Evolutionary conservation across 352 stramenopile genomes (phyloP).

Genomic region (Phytopythium kandeliae): DNA sequence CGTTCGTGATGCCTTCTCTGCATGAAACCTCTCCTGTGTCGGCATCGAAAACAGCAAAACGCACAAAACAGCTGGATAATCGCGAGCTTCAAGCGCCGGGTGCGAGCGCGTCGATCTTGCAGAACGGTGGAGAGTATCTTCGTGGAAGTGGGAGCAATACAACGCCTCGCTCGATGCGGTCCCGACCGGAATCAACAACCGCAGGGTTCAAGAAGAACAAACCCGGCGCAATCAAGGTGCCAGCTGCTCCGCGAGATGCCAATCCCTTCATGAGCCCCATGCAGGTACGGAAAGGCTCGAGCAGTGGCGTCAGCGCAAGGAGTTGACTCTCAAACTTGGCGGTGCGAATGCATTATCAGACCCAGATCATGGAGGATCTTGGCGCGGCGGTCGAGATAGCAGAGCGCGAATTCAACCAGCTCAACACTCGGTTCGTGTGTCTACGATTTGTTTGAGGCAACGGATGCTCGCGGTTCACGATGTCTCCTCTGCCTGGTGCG

Average conservation of each 20-base stretch:
- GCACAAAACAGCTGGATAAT: not conserved
- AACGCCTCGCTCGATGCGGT: not conserved
- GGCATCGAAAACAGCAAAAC: not conserved
- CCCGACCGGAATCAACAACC: not conserved
- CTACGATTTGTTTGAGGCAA: not conserved
- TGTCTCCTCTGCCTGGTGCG: not conserved
- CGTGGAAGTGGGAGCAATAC: not conserved
- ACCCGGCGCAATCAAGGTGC: slow-evolving; percentile 39
- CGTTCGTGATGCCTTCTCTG: slow-evolving; percentile 31
- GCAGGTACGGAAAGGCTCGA: too few species aligned
- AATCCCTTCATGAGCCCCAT: slow-evolving; percentile 43
- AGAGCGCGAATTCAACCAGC: slow-evolving; percentile 37
- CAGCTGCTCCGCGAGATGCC: slow-evolving; percentile 10
- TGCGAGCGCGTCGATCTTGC: not conserved
- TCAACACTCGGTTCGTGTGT: slow-evolving; percentile 26
- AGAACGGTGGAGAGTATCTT: not conserved
- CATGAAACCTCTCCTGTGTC: slow-evolving; percentile 1
- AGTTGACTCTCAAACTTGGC: too few species aligned
- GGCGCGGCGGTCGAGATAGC: slow-evolving; percentile 25
- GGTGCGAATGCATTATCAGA: slow-evolving; percentile 19
- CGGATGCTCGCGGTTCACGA: not conserved
- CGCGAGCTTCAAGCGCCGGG: not conserved
- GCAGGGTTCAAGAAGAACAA: slow-evolving; percentile 8
- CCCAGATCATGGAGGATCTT: slow-evolving; percentile 60
- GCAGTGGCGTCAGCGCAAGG: too few species aligned